phyloP scores from a whole-genome alignment of 2,329 filamentous ascomycete genomes.

The Venturia asperata region DNA sequence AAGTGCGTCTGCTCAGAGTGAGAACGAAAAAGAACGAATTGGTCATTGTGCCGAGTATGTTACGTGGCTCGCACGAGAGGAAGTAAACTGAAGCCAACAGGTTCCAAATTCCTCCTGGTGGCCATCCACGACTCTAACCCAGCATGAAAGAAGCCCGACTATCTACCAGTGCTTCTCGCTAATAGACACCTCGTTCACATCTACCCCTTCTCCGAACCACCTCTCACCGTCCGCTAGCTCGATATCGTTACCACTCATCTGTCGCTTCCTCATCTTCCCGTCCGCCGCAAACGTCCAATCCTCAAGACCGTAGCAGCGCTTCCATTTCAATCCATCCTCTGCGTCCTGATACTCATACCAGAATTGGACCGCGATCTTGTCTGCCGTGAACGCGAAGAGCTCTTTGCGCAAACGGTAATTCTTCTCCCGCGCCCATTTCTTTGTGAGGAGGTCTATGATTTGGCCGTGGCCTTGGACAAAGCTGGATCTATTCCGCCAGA shows the following conservation, averaged over 20 bases:
- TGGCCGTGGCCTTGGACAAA: constrained; percentile 63
- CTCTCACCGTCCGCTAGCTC: constrained; percentile 54
- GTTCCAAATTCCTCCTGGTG: constrained; percentile 69
- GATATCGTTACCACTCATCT: constrained; percentile 71
- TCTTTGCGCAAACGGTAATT: constrained; percentile 74
- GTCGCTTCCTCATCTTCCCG: constrained; percentile 64
- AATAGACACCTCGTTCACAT: constrained; percentile 62
- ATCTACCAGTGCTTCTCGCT: constrained; percentile 57
- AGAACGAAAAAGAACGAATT: constrained; percentile 81
- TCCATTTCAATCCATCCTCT: constrained; percentile 62
- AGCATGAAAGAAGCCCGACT: constrained; percentile 38
- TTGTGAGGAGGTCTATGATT: constrained; percentile 60
- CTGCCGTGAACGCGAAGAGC: constrained; percentile 66
- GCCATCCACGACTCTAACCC: constrained; percentile 76
- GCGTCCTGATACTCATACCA: constrained; percentile 78
- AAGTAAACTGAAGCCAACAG: constrained; percentile 30
- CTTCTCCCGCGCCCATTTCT: constrained; percentile 68
- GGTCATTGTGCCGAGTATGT: constrained; percentile 63
- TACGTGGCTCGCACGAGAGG: not conserved
- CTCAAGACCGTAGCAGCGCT: constrained; percentile 77
- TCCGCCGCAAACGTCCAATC: constrained; percentile 69
- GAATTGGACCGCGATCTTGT: constrained; percentile 82
- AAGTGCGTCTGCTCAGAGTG: constrained; percentile 66
- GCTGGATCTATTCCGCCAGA: constrained; percentile 70
- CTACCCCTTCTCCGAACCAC: constrained; percentile 63